Base-by-base conservation (phyloP, 1,139 yeast species). In the Blastobotrys indianensis region DNA sequence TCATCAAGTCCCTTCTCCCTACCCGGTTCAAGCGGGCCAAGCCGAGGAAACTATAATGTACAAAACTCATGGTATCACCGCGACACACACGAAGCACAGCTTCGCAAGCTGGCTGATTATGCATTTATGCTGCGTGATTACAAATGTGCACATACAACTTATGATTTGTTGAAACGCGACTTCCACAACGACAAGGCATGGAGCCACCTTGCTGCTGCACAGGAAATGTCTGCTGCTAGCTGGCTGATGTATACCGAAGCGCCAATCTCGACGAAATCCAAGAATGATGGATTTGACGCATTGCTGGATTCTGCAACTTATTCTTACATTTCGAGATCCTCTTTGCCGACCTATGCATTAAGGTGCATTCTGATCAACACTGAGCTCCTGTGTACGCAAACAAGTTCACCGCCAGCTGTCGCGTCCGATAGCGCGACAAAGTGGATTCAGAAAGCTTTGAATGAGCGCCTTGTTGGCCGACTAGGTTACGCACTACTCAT, bases 71-170 rank as follows among this genome's bases (percentile, higher is more conserved):
- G 13, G 23, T 44, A 44, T 31, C 28, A 35, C 7, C 36, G 23
- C 46, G 53, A 32, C 1, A 73, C 90, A 0, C 77, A 84, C 0
- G 97, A 88, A 58, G 86, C 87, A 56, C 74, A 78, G 41, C 72
- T 88, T 31, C 70, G 97, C 43, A 84, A 85, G 59, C 68, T 92
- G 37, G 97, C 95, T 0, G 98, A 92, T 63, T 87, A 95, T 87
- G 80, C 92, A 6, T 77, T 92, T 56, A 85, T 92, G 78, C 68
- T 90, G 20, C 78, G 90, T 39, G 97, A 92, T 65, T 92, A 85
- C 70, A 82, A 82, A 61, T 82, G 80, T 52, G 94, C 97, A 7
- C 83, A 85, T 60, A 73, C 85, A 1, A 82, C 90, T 0, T 92
- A 92, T 62, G 97, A 92, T 51, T 64, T 86, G 48, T 73, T 88